Evolutionary conservation across 1,284 basidiomycete genomes (phyloP), one percentile per base, ranked within the genome.

Genomic region (Baeospora myosura): DNA sequence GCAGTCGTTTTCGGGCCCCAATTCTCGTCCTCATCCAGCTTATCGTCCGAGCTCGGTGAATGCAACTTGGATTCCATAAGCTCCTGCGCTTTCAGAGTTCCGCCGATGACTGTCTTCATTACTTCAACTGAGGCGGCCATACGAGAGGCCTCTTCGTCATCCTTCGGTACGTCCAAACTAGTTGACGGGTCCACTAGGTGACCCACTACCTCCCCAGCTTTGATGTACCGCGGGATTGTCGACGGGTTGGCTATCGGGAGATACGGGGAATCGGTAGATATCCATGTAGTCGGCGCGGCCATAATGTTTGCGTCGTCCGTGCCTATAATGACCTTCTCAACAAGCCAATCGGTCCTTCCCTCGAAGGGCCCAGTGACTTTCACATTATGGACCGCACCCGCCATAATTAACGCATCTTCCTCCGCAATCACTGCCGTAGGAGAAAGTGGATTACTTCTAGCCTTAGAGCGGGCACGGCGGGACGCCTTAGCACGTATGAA

Each of bases 401-500:
- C 35, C 5, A 20, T 4, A 1, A 47, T 28, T 1, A 47, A 57
- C 53, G 59, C 60, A 46, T 55, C 60, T 36, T 61, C 47, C 42
- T 38, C 48, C 45, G 43, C 38, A 23, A 40, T 51, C 49, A 38
- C 57, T 33, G 18, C 33, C 5, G 33, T 4, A 3, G 7, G n/a
- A n/a, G n/a, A n/a, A n/a, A n/a, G n/a, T n/a, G n/a, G n/a, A n/a
- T n/a, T n/a, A n/a, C n/a, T n/a, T 3, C 33, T 3, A 34, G 7
- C 4, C n/a, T 18, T 14, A 11, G 33, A 10, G 18, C 16, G 18
- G 4, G 33, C 33, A 3, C 33, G 8, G 8, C n/a, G 26, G 8
- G 8, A 28, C 8, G 8, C 26, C n/a, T 28, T 8, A 8, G 26
- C n/a, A 28, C n/a, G 26, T 28, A n/a, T 8, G n/a, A 28, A 28